phyloP scores from a whole-genome alignment of 257 asterid species.

The Echites panduratus region DNA sequence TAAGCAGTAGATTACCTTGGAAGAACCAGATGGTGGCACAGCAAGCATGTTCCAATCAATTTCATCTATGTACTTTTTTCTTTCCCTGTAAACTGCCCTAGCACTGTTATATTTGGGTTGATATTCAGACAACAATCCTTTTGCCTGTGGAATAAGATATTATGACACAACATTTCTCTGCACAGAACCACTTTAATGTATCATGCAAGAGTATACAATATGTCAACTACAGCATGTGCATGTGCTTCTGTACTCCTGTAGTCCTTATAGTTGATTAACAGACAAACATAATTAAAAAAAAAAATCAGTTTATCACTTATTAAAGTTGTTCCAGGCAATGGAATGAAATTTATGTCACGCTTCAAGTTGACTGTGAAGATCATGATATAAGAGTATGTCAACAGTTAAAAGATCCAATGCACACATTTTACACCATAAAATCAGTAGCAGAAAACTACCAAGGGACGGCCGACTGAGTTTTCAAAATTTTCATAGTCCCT shows the following conservation, averaged over 20 bases:
- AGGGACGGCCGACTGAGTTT: conserved; percentile 87
- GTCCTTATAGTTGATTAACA: background rate
- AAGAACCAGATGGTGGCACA: conserved; percentile 83
- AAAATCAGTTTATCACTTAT: background rate
- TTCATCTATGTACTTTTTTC: conserved; percentile 83
- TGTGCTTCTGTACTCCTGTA: background rate
- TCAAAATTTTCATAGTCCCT: conserved; percentile 97
- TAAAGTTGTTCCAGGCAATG: background rate
- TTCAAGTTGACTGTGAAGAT: background rate
- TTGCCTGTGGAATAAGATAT: conserved; percentile 58
- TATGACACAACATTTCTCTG: conserved; percentile 20
- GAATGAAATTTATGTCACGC: background rate
- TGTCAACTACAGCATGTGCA: conserved; percentile 4
- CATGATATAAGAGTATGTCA: background rate
- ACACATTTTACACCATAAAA: background rate
- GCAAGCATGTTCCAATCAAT: conserved; percentile 99
- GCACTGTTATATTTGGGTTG: conserved; percentile 97
- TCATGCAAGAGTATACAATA: background rate
- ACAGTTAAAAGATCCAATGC: background rate
- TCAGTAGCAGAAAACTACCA: conserved; percentile 45
- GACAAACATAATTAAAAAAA: background rate
- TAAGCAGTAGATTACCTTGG: conserved; percentile 47
- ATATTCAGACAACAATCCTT: conserved; percentile 85
- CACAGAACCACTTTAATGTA: conserved; percentile 1
- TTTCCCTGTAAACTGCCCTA: conserved; percentile 95